Percentiles rank a stretch among this genome's conserved stretches.
These are phyloP conservation scores for Testicularia cyperi DNA, from an alignment of 1,284 basidiomycete species.

Conservation along the genomic window DNA sequence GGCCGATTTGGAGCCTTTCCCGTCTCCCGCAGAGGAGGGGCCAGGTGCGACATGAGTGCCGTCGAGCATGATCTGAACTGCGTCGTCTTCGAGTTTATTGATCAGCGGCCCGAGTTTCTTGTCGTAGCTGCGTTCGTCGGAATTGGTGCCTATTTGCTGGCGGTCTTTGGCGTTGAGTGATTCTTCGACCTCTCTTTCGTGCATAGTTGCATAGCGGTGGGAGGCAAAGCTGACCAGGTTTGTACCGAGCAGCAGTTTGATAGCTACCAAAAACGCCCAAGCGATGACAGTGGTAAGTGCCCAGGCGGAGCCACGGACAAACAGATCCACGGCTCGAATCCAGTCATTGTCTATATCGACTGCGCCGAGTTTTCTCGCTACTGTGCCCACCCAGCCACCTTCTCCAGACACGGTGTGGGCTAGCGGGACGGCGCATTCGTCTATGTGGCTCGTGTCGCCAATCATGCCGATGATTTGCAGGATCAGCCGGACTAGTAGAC, in stretches of 20 bases:
- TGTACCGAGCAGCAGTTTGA: slow-evolving; percentile 56
- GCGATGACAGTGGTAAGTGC: slow-evolving; percentile 34
- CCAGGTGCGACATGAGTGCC: slow-evolving; percentile 34
- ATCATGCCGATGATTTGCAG: slow-evolving; percentile 74
- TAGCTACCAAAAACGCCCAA: slow-evolving; percentile 48
- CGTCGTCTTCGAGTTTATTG: slow-evolving; percentile 49
- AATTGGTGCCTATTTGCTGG: slow-evolving; percentile 52
- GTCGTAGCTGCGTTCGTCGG: slow-evolving; percentile 44
- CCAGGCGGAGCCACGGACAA: slow-evolving; percentile 37
- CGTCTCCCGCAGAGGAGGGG: too few relatives aligned
- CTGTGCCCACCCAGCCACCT: slow-evolving; percentile 28
- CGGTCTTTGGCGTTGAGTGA: slow-evolving; percentile 48
- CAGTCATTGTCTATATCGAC: slow-evolving; percentile 31
- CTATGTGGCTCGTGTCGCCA: slow-evolving; percentile 61
- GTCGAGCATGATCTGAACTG: slow-evolving; percentile 40
- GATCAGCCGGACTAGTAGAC: slow-evolving; percentile 83
- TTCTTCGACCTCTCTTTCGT: slow-evolving; percentile 52
- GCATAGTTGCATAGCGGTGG: slow-evolving; percentile 47
- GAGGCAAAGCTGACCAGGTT: slow-evolving; percentile 52
- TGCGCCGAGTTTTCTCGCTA: slow-evolving; percentile 19
- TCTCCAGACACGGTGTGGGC: slow-evolving; percentile 7
- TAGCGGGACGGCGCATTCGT: slow-evolving; percentile 57
- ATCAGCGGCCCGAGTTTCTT: slow-evolving; percentile 39
- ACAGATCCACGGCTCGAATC: slow-evolving; percentile 19
- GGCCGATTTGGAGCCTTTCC: too few relatives aligned